Conservation (phyloP, 768 basidiomycete genomes). For the Krasilnikovozyma curviuscula region DNA sequence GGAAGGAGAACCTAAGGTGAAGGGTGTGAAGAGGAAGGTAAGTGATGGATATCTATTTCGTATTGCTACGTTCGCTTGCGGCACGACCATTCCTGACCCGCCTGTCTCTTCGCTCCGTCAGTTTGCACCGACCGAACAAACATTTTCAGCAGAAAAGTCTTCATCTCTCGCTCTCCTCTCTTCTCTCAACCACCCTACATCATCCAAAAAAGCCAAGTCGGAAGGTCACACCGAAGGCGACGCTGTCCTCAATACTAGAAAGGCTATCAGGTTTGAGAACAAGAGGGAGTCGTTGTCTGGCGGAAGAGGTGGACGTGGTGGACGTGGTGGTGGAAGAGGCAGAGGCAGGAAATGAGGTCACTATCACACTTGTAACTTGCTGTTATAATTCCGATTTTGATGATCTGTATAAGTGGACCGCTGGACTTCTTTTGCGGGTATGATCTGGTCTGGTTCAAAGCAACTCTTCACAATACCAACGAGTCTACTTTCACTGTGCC, state of each 20-base stretch:
- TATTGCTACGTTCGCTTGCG: neutral
- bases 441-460: no score
- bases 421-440: no score
- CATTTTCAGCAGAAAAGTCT: conserved; percentile 47
- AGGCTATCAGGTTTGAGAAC: conserved; percentile 61
- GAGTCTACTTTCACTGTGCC: no score
- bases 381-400: no score
- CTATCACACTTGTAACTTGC: no score
- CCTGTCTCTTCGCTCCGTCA: conserved; percentile 21
- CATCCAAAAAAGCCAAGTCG: conserved; percentile 42
- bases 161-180: conserved; percentile 54
- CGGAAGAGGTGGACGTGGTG: conserved; percentile 28
- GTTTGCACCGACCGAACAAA: conserved; percentile 83
- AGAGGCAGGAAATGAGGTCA: conserved; percentile 6
- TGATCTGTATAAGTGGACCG: no score
- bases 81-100: neutral
- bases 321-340: conserved; percentile 12
- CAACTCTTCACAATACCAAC: no score
- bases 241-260: conserved; percentile 57
- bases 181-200: conserved; percentile 45
- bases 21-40: conserved; percentile 83
- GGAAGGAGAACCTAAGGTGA: conserved; percentile 72
- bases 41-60: conserved; percentile 10
- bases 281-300: conserved; percentile 48
- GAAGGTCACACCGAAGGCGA: conserved; percentile 27